phyloP scores from a whole-genome alignment of 192 early-diverging fungal species.

The Backusella psychrophila region DNA sequence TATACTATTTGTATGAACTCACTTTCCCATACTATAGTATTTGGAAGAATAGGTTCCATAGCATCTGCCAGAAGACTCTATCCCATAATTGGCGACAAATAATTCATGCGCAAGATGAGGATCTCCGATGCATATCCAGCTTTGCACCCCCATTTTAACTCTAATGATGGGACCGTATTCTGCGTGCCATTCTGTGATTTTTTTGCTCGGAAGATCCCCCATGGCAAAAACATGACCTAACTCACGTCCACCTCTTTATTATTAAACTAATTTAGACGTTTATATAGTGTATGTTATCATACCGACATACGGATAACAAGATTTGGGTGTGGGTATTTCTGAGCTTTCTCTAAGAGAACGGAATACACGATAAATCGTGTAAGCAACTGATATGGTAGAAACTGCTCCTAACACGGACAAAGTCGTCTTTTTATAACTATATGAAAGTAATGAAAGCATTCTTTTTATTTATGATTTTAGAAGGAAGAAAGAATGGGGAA shows the following conservation, averaged over 20 bases:
- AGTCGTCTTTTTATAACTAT: background rate
- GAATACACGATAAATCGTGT: background rate
- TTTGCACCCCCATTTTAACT: conserved; percentile 7
- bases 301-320: background rate
- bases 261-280: background rate
- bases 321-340: background rate
- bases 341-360: background rate
- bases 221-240: background rate
- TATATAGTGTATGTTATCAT: background rate
- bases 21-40: background rate
- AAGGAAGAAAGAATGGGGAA: background rate
- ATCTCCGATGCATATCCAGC: conserved; percentile 6
- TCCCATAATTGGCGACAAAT: background rate
- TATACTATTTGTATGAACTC: too few relatives aligned
- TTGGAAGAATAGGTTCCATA: background rate
- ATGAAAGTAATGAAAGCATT: background rate
- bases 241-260: background rate
- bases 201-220: background rate
- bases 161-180: conserved; percentile 6
- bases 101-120: conserved; percentile 3
- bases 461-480: background rate
- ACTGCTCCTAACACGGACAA: background rate
- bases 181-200: conserved; percentile 5
- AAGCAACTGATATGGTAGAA: background rate
- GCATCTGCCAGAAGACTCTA: background rate